A percentile compares a stretch with the other conserved stretches of the same genome.
Evolutionary conservation across 345 rosid genomes (phyloP).

Genomic region (Hevea brasiliensis): DNA sequence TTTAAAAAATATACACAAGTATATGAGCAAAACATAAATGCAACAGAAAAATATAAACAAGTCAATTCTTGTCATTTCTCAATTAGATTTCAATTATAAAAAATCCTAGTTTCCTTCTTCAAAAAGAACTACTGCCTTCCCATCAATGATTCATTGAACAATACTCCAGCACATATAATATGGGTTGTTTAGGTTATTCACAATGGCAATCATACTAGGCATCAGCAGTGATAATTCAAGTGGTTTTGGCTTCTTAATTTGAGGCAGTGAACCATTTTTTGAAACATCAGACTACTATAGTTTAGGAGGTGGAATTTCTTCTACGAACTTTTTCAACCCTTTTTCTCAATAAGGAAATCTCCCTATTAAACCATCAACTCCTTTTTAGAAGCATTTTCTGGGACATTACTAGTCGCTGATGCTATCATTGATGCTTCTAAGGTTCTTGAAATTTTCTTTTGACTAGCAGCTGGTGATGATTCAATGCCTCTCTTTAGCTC

Average conservation of each 20-base stretch:
- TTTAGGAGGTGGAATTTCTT: constrained; percentile 71
- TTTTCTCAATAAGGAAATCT: constrained; percentile 87
- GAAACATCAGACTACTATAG: too few relatives aligned
- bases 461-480: constrained; percentile 18
- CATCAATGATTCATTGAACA: constrained; percentile 88
- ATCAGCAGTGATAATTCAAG: constrained; percentile 70
- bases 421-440: background rate
- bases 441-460: constrained; percentile 9
- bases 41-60: background rate
- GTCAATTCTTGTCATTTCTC: background rate
- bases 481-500: constrained; percentile 54
- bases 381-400: constrained; percentile 66
- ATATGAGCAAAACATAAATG: constrained; percentile 13
- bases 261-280: constrained; percentile 22
- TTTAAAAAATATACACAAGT: background rate
- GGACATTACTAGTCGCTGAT: constrained; percentile 24
- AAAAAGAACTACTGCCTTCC: constrained; percentile 80
- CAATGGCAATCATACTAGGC: constrained; percentile 92
- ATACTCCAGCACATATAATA: constrained; percentile 85
- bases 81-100: constrained; percentile 29
- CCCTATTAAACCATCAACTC: constrained; percentile 84
- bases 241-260: constrained; percentile 66
- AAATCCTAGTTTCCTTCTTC: constrained; percentile 89
- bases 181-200: constrained; percentile 71
- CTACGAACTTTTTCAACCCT: constrained; percentile 63